phyloP scores from a whole-genome alignment of 345 rosid genomes.

The Viola odorata region DNA sequence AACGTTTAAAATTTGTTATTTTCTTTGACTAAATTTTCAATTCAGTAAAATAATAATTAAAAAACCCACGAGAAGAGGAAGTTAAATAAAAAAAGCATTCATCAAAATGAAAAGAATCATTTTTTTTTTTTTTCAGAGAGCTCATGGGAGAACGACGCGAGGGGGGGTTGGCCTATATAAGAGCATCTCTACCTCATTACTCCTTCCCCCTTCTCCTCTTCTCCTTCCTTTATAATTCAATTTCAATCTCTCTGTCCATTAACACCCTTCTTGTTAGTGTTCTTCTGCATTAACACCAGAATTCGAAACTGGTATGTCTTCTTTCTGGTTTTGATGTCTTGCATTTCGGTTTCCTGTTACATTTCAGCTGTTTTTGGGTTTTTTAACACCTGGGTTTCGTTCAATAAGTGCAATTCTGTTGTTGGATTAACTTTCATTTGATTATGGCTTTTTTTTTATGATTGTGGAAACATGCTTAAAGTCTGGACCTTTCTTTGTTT shows the following conservation, averaged over 20 bases:
- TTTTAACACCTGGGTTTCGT: not conserved
- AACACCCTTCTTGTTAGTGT: not conserved
- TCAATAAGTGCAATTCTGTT: not conserved
- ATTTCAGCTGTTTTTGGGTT: not conserved
- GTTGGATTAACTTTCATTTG: not conserved
- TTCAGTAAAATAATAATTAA: conserved; percentile 5
- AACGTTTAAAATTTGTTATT: not conserved
- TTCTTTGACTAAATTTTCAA: conserved; percentile 5
- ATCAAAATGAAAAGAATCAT: too few relatives aligned
- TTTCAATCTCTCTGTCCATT: conserved; percentile 4
- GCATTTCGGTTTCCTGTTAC: conserved; percentile 6
- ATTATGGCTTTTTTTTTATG: not conserved
- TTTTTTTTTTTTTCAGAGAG: not conserved
- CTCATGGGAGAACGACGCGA: not conserved
- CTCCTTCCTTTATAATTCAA: conserved; percentile 2
- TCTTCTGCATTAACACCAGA: not conserved
- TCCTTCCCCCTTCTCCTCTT: conserved; percentile 31
- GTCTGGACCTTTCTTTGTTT: not conserved
- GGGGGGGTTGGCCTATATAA: conserved; percentile 30
- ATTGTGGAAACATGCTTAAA: not conserved
- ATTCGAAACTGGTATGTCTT: conserved; percentile 22
- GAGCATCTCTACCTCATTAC: conserved; percentile 11
- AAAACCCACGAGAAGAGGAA: not conserved
- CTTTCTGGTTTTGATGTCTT: not conserved
- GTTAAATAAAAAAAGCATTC: too few relatives aligned